A percentile compares a stretch with the other conserved stretches of the same genome.
Evolutionary conservation across 176 grass and related monocot species (phyloP).

Genomic region (Phoenix roebelenii): DNA sequence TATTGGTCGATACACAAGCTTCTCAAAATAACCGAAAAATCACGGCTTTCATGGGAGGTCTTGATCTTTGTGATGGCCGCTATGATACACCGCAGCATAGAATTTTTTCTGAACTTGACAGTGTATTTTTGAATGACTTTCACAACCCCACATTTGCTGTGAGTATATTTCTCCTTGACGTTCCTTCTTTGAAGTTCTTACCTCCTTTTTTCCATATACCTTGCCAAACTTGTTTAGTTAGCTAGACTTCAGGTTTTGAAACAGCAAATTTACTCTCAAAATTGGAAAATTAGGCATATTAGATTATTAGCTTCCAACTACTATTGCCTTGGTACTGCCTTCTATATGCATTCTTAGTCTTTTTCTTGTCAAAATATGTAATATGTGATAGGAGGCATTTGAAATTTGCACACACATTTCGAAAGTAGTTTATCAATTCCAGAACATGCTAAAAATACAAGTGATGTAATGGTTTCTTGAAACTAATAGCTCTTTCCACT

Average conservation of each 20-base stretch:
- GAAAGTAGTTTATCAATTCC: too few relatives aligned
- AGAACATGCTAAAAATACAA: too few relatives aligned
- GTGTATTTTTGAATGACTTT: conserved; percentile 67
- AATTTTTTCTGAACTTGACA: conserved; percentile 73
- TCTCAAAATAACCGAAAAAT: conserved; percentile 72
- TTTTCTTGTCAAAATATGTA: too few relatives aligned
- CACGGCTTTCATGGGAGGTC: conserved; percentile 81
- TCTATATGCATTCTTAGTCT: too few relatives aligned
- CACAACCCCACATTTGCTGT: conserved; percentile 91
- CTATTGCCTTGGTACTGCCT: too few relatives aligned
- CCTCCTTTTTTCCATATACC: neutral
- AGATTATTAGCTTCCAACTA: neutral
- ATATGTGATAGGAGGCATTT: too few relatives aligned
- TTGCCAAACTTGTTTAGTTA: neutral
- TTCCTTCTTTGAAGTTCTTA: conserved; percentile 17
- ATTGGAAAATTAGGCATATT: neutral
- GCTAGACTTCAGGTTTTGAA: neutral
- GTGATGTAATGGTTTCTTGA: too few relatives aligned
- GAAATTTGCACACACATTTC: too few relatives aligned
- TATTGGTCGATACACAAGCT: conserved; percentile 90
- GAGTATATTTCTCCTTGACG: conserved; percentile 25
- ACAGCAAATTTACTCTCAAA: neutral
- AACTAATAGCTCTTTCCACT: too few relatives aligned
- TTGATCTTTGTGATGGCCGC: conserved; percentile 96
- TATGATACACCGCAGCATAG: conserved; percentile 96